A percentile compares a stretch with the other conserved stretches of the same genome.
Evolutionary conservation across 2,329 filamentous ascomycete genomes (phyloP).

Genomic region (Cryphonectria naterciae): DNA sequence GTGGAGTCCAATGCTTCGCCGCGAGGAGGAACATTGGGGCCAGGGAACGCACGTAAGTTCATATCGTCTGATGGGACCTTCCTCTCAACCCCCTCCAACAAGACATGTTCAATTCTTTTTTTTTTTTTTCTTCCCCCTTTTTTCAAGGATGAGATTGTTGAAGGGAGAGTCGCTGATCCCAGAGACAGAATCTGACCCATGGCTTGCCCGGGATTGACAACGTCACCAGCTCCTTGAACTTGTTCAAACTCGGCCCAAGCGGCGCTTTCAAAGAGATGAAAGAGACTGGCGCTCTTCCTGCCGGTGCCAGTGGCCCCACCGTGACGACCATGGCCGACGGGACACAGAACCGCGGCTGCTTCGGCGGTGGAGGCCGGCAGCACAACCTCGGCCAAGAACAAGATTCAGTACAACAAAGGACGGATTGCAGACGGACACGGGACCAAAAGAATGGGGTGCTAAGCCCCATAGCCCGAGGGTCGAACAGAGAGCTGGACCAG

Average conservation of each 20-base stretch:
- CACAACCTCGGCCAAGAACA: not conserved
- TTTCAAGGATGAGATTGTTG: not conserved
- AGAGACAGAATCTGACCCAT: conserved; percentile 13
- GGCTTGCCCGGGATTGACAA: conserved; percentile 5
- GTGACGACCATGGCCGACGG: not conserved
- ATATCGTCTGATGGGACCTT: not conserved
- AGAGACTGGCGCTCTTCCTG: conserved; percentile 17
- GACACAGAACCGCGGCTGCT: conserved; percentile 19
- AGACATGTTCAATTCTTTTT: not conserved
- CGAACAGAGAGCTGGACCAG: conserved; percentile 14
- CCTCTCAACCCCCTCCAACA: not conserved
- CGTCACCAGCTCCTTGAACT: not conserved
- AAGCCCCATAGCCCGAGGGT: conserved; percentile 8
- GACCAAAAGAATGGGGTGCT: not conserved
- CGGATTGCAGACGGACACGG: not conserved
- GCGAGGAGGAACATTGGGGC: conserved; percentile 26
- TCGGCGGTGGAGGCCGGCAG: not conserved
- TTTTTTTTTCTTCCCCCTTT: not conserved
- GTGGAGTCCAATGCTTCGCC: conserved; percentile 21
- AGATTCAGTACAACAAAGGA: not conserved
- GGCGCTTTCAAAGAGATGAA: conserved; percentile 18
- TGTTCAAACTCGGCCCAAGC: conserved; percentile 10
- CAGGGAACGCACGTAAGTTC: conserved; percentile 11
- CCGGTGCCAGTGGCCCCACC: not conserved
- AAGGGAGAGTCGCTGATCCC: not conserved